Evolutionary conservation across 257 asterid species (phyloP), one percentile per base, ranked within the genome.

Genomic region (Prunella vulgaris): DNA sequence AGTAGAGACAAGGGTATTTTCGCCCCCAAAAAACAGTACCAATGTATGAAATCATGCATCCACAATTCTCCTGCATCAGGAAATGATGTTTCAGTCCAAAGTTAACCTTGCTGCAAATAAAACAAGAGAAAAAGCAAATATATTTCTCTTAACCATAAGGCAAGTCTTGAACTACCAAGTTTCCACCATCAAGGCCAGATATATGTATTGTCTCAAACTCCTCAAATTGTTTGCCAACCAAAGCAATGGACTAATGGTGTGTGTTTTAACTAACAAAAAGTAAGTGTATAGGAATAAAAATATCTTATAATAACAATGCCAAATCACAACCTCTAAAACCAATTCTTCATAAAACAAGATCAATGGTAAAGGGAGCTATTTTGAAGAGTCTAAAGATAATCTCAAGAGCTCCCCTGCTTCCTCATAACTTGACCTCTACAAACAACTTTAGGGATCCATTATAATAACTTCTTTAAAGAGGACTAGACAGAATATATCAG

Each of bases 341-440:
- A 90, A 78, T 74, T 90, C 96, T 68, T 90, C 97, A 78, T 85
- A 84, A 77, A 88, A 88, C 81, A 90, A 68, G 76, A 88, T 83
- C 78, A 85, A 75, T 64, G 94, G 86, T 77, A 86, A 77, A 57
- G 96, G 86, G 58, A 82, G 66, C 82, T 86, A 87, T 75, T 82
- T 84, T 87, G 96, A 88, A 46, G 96, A 86, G 70, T 88, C 88
- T 71, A 86, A 79, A 66, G 90, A 83, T 75, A 83, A 68, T 78
- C 79, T 83, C 82, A 90, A 78, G 72, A n/a, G n/a, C n/a, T 86
- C 97, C 84, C 88, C 76, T 79, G 97, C 97, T 79, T 88, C 97
- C 69, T 86, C 92, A 17, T 76, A 64, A 75, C 84, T 88, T 74
- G 95, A 70, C 75, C 83, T 83, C 95, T 90, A 75, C 68, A 78